These are phyloP conservation scores for Porogramme epimiltina DNA, from an alignment of 1,284 basidiomycete species.

Conservation along the genomic window DNA sequence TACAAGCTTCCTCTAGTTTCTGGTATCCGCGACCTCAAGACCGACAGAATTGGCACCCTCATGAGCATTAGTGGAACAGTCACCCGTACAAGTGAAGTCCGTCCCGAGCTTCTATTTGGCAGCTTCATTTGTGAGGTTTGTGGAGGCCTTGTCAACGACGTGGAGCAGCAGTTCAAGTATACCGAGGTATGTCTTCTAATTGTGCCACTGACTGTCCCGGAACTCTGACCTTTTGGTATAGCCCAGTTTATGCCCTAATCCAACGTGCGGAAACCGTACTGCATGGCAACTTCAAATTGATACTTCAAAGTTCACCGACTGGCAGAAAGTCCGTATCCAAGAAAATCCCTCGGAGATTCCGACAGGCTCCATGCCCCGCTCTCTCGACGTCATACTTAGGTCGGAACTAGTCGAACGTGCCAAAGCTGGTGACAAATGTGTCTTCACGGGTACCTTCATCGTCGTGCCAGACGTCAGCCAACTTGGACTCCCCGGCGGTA, in stretches of 20 bases:
- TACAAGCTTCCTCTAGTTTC: constrained; percentile 94
- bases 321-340: constrained; percentile 99
- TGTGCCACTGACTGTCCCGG: background rate
- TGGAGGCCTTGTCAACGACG: constrained; percentile 85
- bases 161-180: constrained; percentile 99
- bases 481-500: constrained; percentile 93
- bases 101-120: constrained; percentile 93
- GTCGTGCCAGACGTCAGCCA: constrained; percentile 99
- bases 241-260: constrained; percentile 94
- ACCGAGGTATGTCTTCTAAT: constrained; percentile 75
- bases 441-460: constrained; percentile 97
- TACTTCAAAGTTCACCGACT: constrained; percentile 96
- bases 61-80: constrained; percentile 97
- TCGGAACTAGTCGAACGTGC: constrained; percentile 96
- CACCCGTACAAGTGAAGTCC: constrained; percentile 95
- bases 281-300: constrained; percentile 97
- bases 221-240: constrained; percentile 33
- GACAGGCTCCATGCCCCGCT: constrained; percentile 97
- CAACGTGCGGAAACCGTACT: constrained; percentile 87
- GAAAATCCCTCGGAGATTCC: constrained; percentile 99
- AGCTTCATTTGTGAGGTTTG: constrained; percentile 94
- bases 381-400: constrained; percentile 93
- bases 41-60: constrained; percentile 90
- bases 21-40: constrained; percentile 94
- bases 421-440: constrained; percentile 98